Evolutionary conservation across 2,329 filamentous ascomycete genomes (phyloP), one percentile per base, ranked within the genome.

Genomic region (Alternaria postmessia): DNA sequence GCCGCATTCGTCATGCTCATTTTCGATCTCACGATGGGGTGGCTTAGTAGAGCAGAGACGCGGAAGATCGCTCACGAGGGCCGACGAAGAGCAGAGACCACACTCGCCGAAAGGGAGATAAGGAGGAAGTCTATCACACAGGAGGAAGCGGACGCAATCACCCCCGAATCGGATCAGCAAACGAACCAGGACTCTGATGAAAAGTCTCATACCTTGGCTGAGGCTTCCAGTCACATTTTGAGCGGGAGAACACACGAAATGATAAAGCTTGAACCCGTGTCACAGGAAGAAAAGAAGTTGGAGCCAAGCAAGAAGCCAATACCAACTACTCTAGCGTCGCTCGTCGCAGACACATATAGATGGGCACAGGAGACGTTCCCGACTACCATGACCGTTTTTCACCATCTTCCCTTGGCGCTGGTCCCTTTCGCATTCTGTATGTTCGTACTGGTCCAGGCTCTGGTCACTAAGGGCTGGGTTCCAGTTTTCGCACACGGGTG

Each of bases 391-490:
- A 86, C 87, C 0, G 89, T 92, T 0, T 73, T 89, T 6, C 78
- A 84, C 0, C 89, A 91, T 71, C 80, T 93, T 2, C 90, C 90
- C 0, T 86, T 90, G 54, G 84, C 88, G 0, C 83, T 92, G 0
- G 82, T 93, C 0, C 90, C 90, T 0, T 92, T 92, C 68, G 87
- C 89, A 0, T 88, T 93, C 57, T 83, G 85, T 62, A 92, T 92
- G 90, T 92, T 92, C 62, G 83, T 92, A 9, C 83, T 93, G 0
- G 90, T 92, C 0, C 89, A 93, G 70, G 89, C 85, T 0, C 78
- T 93, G 1, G 89, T 91, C 0, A 91, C 88, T 0, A 92, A 90
- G 64, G 90, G 90, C 11, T 92, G 90, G 90, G 87, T 92, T 0
- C 84, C 85, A 0, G 88, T 92, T 0, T 92, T 92, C 66, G 90